phyloP scores from a whole-genome alignment of 1,284 basidiomycete species.

The Apiotrichum gracile region DNA sequence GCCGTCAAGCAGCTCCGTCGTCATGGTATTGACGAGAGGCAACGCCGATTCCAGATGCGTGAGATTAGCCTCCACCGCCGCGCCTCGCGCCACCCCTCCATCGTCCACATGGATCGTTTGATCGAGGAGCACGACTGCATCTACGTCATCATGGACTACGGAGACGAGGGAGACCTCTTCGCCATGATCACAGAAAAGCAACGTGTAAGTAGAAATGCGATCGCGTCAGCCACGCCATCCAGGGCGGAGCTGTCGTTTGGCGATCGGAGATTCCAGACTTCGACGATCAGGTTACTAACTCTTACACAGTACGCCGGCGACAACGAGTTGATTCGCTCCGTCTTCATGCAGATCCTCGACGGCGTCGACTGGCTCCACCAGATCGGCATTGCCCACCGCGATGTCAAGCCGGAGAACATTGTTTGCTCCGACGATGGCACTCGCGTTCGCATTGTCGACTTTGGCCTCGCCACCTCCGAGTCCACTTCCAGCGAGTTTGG shows the following conservation, averaged over 20 bases:
- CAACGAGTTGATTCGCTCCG: slow-evolving; percentile 73
- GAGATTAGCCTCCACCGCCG: slow-evolving; percentile 60
- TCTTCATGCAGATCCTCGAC: slow-evolving; percentile 88
- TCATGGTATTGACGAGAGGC: slow-evolving; percentile 60
- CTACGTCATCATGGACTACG: slow-evolving; percentile 61
- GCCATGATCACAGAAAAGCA: slow-evolving; percentile 60
- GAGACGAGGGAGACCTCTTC: slow-evolving; percentile 88
- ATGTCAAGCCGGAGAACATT: slow-evolving; percentile 97
- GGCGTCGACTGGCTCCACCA: slow-evolving; percentile 76
- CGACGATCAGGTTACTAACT: slow-evolving; percentile 6
- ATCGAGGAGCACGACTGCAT: slow-evolving; percentile 60
- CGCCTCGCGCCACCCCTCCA: slow-evolving; percentile 65
- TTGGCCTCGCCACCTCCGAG: slow-evolving; percentile 92
- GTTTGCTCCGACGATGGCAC: slow-evolving; percentile 72
- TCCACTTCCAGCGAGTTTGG: slow-evolving; percentile 83
- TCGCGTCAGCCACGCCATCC: neutral
- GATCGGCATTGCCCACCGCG: slow-evolving; percentile 81
- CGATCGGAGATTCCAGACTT: neutral
- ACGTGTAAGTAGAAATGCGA: slow-evolving; percentile 33
- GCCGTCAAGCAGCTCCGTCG: slow-evolving; percentile 83
- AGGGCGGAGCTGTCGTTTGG: neutral
- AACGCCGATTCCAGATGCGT: slow-evolving; percentile 67
- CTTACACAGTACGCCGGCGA: slow-evolving; percentile 60
- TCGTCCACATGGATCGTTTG: slow-evolving; percentile 83
- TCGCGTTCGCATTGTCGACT: slow-evolving; percentile 86